Evolutionary conservation across 2,329 filamentous ascomycete species (phyloP), one percentile per base, ranked within the genome.

Genomic region (Clonostachys rhizophaga): DNA sequence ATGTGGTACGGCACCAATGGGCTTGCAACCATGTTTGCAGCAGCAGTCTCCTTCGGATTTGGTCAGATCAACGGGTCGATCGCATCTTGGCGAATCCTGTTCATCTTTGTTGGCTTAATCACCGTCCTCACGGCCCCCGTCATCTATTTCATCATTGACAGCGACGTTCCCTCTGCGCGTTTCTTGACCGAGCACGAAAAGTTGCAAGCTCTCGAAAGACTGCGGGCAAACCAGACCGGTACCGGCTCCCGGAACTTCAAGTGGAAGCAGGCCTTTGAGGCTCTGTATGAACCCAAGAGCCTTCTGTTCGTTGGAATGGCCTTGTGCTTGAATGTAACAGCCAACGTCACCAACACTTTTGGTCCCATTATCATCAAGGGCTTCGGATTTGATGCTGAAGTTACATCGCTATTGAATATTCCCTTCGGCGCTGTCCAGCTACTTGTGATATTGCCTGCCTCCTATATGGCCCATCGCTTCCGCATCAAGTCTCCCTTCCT

Each of bases 401-500:
- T 85, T 34, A 78, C 83, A 0, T 87, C 90, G 49, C 71, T 90
- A 0, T 83, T 86, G 58, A 87, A 90, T 55, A 89, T 90, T 49
- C 87, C 87, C 0, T 74, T 90, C 0, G 87, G 86, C 2, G 83
- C 68, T 6, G 50, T 52, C 5, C 50, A 54, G 45, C 46, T 48
- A 12, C 24, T 54, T 10, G 17, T 18, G 1, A 39, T 39, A 3
- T 39, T n/a, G 3, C 14, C 36, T 18, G 14, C 14, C 36, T n/a
- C 36, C 14, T 39, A 39, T 5, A 18, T 18, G 14, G 14, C 14
- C 36, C 36, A 39, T 7, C 14, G 17, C 14, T 18, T 39, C 14
- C 14, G 17, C 14, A n/a, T 39, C 36, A 39, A 39, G 36, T 39
- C 36, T n/a, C 36, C 36, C 11, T n/a, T 39, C 36, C 17, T n/a